Evolutionary conservation across 148 eudicot genomes (phyloP), one percentile per base, ranked within the genome.

Genomic region (Heliamphora exappendiculata): DNA sequence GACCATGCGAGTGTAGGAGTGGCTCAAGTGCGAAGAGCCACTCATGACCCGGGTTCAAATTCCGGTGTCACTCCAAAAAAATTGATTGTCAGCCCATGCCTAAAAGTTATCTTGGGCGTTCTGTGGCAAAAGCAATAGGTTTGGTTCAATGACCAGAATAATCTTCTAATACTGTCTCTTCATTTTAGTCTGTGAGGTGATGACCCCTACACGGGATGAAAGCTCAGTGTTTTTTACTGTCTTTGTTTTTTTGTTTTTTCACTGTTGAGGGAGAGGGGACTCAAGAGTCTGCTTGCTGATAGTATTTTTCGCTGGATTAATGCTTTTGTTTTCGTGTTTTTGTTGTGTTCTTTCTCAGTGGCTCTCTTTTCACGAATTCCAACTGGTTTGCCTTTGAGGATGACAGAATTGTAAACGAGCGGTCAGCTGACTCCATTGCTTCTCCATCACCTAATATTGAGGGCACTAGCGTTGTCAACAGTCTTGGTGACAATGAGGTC

Each of bases 301-400:
- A 22, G 44, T 67, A 45, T 49, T 12, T 50, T 45, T 24, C 31
- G 59, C 36, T 54, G 31, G 51, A 36, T 11, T 42, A 3, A 60
- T 16, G 20, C 17, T 19, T 37, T 53, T 59, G 26, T 20, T 69
- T 51, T 17, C 29, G 8, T 53, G 49, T 14, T 54, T 39, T 16
- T 49, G 34, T 53, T 28, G 2, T 58, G 16, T 74, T 11, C 12
- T 53, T 69, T 79, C 75, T 22, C 89, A 92, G 97, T 60, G 91
- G 91, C 34, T 91, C 97, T 28, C 86, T 92, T 50, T 89, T 94
- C 74, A 90, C 91, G 34, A 89, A 91, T 83, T 89, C 97, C 75
- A 86, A 92, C 82, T 95, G 97, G 97, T 91, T 95, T 78, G 97
- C 96, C 68, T 91, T 92, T 65, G 96, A 87, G 83, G 93, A 92